These are phyloP conservation scores for Isatis tinctoria DNA, from an alignment of 345 rosid genomes.

Conservation along the genomic window DNA sequence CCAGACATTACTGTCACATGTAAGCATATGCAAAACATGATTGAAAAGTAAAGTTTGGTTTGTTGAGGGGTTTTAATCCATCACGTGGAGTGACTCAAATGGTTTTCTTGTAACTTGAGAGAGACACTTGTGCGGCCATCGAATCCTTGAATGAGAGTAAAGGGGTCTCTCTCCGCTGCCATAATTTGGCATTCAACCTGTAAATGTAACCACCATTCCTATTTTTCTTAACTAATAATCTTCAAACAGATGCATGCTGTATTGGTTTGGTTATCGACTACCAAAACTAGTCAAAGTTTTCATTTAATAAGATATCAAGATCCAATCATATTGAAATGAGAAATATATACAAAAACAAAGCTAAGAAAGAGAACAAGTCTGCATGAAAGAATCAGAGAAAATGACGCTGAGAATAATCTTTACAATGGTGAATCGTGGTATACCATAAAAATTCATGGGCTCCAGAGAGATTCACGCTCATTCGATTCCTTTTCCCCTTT, in stretches of 20 bases:
- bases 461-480: slow-evolving; percentile 26
- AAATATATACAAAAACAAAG: not conserved
- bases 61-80: not conserved
- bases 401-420: slow-evolving; percentile 7
- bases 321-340: not conserved
- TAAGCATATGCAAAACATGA: not conserved
- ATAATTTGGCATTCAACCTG: not conserved
- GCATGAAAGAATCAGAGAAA: slow-evolving; percentile 29
- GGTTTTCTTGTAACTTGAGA: not conserved
- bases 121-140: not conserved
- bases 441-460: slow-evolving; percentile 5
- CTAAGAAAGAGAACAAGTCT: slow-evolving; percentile 3
- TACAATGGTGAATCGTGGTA: not conserved
- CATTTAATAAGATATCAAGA: not conserved
- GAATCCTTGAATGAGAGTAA: not conserved
- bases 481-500: slow-evolving; percentile 5
- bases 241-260: not conserved
- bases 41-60: not conserved
- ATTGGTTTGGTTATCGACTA: not conserved
- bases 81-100: not conserved
- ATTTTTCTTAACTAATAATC: not conserved
- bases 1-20: not conserved
- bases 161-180: no score
- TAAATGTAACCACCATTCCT: not conserved
- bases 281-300: not conserved